phyloP scores from a whole-genome alignment of 2,329 filamentous ascomycete species.

The Cercospora janseana region DNA sequence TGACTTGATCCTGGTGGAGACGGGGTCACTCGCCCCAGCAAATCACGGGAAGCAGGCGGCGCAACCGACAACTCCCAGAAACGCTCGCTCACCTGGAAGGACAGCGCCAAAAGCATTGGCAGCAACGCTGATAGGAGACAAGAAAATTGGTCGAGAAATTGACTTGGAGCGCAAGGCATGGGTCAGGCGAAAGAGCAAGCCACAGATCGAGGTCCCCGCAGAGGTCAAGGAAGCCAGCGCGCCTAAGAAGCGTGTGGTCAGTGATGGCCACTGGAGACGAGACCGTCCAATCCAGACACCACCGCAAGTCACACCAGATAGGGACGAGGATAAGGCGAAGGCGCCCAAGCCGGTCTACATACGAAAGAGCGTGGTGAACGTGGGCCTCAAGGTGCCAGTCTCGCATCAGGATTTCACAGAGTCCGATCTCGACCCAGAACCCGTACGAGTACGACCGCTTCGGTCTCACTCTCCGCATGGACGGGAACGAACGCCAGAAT shows the following conservation, averaged over 20 bases:
- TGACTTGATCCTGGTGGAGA: slow-evolving; percentile 27
- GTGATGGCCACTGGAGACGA: slow-evolving; percentile 77
- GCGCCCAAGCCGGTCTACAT: slow-evolving; percentile 35
- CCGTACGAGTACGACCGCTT: slow-evolving; percentile 28
- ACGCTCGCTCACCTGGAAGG: slow-evolving; percentile 9
- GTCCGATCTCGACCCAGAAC: slow-evolving; percentile 27
- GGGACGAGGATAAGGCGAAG: slow-evolving; percentile 28
- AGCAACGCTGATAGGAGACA: slow-evolving; percentile 14
- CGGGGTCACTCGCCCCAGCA: slow-evolving; percentile 14
- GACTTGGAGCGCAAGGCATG: slow-evolving; percentile 38
- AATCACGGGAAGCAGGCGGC: slow-evolving; percentile 11
- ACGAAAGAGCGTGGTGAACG: slow-evolving; percentile 33
- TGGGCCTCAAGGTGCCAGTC: slow-evolving; percentile 37
- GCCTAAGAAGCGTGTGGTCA: slow-evolving; percentile 88
- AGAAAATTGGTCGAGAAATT: slow-evolving; percentile 31
- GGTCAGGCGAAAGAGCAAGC: slow-evolving; percentile 38
- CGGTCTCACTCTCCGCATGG: slow-evolving; percentile 27
- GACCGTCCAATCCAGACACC: slow-evolving; percentile 29
- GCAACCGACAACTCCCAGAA: slow-evolving; percentile 12
- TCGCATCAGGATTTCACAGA: slow-evolving; percentile 35
- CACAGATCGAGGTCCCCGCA: slow-evolving; percentile 42
- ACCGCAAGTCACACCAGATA: slow-evolving; percentile 25
- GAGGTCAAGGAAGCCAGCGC: slow-evolving; percentile 56
- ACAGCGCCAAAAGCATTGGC: slow-evolving; percentile 12
- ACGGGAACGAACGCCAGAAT: slow-evolving; percentile 31